A percentile compares a stretch with the other conserved stretches of the same genome.
Evolutionary conservation across 2,329 filamentous ascomycete species (phyloP).

Genomic region (Pseudogymnoascus sp.): DNA sequence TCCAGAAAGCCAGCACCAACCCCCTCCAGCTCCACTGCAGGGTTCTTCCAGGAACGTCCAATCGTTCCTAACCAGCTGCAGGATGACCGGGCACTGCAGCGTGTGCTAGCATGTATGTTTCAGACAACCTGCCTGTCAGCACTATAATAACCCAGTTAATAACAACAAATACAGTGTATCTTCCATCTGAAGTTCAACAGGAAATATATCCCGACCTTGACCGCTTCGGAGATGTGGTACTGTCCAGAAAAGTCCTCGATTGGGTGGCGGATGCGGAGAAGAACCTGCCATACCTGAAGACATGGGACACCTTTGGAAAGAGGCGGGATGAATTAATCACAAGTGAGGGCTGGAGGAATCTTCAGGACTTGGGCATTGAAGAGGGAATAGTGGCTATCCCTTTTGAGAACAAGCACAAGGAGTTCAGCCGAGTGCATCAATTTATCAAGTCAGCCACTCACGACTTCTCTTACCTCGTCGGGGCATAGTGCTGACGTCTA

Average conservation of each 20-base stretch:
- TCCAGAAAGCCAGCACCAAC: not conserved
- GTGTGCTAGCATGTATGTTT: conserved; percentile 43
- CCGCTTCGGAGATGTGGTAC: conserved; percentile 43
- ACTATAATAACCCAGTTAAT: conserved; percentile 17
- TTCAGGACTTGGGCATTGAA: conserved; percentile 51
- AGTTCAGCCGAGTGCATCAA: conserved; percentile 50
- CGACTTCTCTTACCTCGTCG: not conserved
- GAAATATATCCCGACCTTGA: conserved; percentile 17
- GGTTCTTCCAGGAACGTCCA: conserved; percentile 50
- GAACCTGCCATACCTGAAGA: conserved; percentile 40
- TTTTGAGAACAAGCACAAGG: conserved; percentile 31
- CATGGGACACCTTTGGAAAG: conserved; percentile 55
- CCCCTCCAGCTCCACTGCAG: conserved; percentile 34
- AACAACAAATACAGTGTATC: conserved; percentile 22
- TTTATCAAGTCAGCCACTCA: conserved; percentile 41
- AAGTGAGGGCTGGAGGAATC: conserved; percentile 57
- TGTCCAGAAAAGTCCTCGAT: conserved; percentile 47
- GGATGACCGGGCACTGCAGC: conserved; percentile 46
- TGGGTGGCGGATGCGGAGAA: conserved; percentile 58
- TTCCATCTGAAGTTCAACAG: conserved; percentile 21
- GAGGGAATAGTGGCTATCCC: conserved; percentile 38
- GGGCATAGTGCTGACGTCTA: conserved; percentile 14
- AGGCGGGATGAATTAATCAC: conserved; percentile 54
- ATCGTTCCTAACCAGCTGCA: conserved; percentile 49
- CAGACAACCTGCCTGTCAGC: not conserved